Conservation (phyloP, 805 yeast species). For the Ogataea wickerhamii region DNA sequence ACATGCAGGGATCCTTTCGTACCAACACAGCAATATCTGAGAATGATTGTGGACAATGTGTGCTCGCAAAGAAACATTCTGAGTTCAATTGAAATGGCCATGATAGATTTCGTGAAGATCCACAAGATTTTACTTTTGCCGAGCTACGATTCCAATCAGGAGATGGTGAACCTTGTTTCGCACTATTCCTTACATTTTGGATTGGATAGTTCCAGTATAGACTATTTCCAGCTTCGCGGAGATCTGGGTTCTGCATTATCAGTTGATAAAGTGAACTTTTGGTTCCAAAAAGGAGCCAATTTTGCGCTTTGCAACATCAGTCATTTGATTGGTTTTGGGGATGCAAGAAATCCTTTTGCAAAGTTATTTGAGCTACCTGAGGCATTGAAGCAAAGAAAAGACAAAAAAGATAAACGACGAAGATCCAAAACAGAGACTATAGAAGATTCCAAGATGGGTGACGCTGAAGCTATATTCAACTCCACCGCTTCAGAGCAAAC, state of each 20-base stretch:
- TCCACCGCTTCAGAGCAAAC: conserved; percentile 30
- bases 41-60: conserved; percentile 75
- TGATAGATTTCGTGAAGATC: conserved; percentile 59
- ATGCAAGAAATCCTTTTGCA: conserved; percentile 71
- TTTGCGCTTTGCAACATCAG: conserved; percentile 75
- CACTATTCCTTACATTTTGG: conserved; percentile 67
- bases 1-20: conserved; percentile 80
- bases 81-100: conserved; percentile 56
- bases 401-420: conserved; percentile 63
- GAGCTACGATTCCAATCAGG: conserved; percentile 52
- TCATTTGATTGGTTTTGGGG: conserved; percentile 76
- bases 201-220: conserved; percentile 57
- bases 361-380: conserved; percentile 68
- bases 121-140: conserved; percentile 65
- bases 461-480: conserved; percentile 22
- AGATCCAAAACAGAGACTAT: conserved; percentile 31
- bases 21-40: conserved; percentile 74
- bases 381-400: conserved; percentile 66
- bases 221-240: conserved; percentile 52
- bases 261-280: conserved; percentile 55
- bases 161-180: conserved; percentile 54
- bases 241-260: conserved; percentile 34
- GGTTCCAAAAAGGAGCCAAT: conserved; percentile 72
- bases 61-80: conserved; percentile 60
- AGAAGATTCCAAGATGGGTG: conserved; percentile 13